Conservation (phyloP, 306 rosid species). For the Urtica urens region DNA sequence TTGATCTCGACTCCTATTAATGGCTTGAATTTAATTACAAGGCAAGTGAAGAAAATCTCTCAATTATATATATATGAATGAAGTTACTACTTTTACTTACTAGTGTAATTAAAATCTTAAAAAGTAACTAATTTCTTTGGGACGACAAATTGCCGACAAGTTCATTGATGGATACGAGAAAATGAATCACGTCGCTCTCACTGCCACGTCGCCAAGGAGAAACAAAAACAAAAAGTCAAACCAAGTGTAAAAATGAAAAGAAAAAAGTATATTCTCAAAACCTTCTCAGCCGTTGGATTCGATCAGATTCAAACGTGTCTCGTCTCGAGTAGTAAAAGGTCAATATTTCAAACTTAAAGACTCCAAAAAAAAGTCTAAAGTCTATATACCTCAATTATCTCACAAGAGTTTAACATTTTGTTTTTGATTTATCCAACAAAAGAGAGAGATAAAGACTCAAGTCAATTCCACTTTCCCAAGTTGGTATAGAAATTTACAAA, state of each 20-base stretch:
- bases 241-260: background rate
- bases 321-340: background rate
- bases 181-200: constrained; percentile 1
- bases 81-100: no score
- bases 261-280: background rate
- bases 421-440: background rate
- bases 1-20: no score
- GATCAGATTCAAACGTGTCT: background rate
- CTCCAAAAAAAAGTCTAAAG: no score
- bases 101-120: no score
- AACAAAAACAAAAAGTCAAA: background rate
- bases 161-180: no score
- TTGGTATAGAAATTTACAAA: constrained; percentile 14
- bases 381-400: no score
- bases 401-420: background rate
- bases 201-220: constrained; percentile 2
- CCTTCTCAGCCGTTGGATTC: background rate
- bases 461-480: constrained; percentile 32
- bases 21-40: no score
- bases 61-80: no score
- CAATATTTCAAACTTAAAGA: no score
- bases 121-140: no score
- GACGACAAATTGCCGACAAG: no score
- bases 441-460: constrained; percentile 6
- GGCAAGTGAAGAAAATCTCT: no score